Evolutionary conservation across 495 filamentous ascomycete genomes (phyloP), one percentile per base, ranked within the genome.

Genomic region (Cairneyella variabilis): DNA sequence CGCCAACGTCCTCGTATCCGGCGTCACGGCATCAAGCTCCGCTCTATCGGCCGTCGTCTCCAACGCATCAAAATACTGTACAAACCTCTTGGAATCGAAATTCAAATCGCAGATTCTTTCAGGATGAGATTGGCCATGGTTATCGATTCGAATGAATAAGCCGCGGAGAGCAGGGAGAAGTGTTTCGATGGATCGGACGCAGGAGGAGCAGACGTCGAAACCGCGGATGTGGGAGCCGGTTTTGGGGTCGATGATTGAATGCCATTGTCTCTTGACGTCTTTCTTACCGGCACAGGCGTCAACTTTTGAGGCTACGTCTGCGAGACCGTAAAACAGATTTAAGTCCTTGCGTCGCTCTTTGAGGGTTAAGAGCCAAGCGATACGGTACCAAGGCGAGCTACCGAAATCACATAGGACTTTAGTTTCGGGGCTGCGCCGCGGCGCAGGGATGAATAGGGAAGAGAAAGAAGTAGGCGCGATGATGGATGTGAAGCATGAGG

Each of bases 301-400:
- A 39, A 61, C 68, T 12, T 45, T 69, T 51, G 69, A 54, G 50
- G 69, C 34, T 65, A 79, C 61, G 54, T 71, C 49, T 42, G 79
- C 52, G 46, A 86, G 64, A 62, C 70, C 60, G 30, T 77, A 76
- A 7, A 89, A 70, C 17, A 86, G 69, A 25, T 77, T 73, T 12
- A 82, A 68, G 51, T 77, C 71, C 44, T 67, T 63, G 22, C 77
- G 66, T 26, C 74, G 60, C 54, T 83, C 74, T 61, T 82, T 80
- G 50, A 82, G 71, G 17, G 77, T 83, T 37, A 85, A 71, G 0
- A 80, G 68, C 81, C 82, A 88, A 2, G 83, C 84, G 6, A 86
- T 69, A n/a, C 84, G 77, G 36, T 79, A 72, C 84, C 84, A 89
- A 9, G 78, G 73, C 17, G 74, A 73, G 47, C 77, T 77, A 51